Percentiles rank a stretch among this genome's conserved stretches.
Evolutionary conservation across 371 early-diverging fungal genomes (phyloP).

Genomic region (Smittium mucronatum): DNA sequence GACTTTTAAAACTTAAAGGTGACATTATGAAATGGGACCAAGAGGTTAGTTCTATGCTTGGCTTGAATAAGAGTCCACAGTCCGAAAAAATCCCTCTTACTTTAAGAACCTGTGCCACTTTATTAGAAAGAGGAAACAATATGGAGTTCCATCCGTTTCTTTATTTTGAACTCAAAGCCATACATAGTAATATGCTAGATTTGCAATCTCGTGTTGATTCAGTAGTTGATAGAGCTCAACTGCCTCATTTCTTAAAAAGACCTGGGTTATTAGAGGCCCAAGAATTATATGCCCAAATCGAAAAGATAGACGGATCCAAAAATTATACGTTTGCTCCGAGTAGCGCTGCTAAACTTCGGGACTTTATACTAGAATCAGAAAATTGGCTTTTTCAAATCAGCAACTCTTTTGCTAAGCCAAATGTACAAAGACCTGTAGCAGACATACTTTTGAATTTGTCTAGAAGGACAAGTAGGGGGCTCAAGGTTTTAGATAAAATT

Average conservation of each 20-base stretch:
- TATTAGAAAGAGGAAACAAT: constrained; percentile 29
- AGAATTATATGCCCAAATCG: constrained; percentile 9
- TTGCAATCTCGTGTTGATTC: constrained; percentile 20
- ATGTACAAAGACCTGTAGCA: constrained; percentile 1
- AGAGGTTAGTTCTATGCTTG: constrained; percentile 14
- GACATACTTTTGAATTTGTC: constrained; percentile 7
- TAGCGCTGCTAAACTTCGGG: constrained; percentile 11
- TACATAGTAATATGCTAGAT: constrained; percentile 20
- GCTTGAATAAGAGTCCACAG: constrained; percentile 4
- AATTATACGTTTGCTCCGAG: constrained; percentile 22
- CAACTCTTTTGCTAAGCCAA: constrained; percentile 17
- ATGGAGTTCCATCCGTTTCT: constrained; percentile 15
- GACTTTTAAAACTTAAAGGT: constrained; percentile 9
- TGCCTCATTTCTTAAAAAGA: constrained; percentile 19
- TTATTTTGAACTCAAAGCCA: constrained; percentile 12
- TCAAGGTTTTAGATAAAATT: constrained; percentile 1
- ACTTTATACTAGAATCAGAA: constrained; percentile 15
- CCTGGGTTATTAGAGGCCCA: constrained; percentile 19
- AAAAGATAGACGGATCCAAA: constrained; percentile 2
- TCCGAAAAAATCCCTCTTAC: constrained; percentile 10
- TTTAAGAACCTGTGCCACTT: constrained; percentile 16
- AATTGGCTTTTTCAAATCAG: constrained; percentile 16
- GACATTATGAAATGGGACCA: constrained; percentile 16
- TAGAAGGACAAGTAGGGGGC: background rate
- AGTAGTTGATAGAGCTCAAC: constrained; percentile 16